Evolutionary conservation across 108 stramenopile species (phyloP), one percentile per base, ranked within the genome.

Genomic region (Skeletonema potamos): DNA sequence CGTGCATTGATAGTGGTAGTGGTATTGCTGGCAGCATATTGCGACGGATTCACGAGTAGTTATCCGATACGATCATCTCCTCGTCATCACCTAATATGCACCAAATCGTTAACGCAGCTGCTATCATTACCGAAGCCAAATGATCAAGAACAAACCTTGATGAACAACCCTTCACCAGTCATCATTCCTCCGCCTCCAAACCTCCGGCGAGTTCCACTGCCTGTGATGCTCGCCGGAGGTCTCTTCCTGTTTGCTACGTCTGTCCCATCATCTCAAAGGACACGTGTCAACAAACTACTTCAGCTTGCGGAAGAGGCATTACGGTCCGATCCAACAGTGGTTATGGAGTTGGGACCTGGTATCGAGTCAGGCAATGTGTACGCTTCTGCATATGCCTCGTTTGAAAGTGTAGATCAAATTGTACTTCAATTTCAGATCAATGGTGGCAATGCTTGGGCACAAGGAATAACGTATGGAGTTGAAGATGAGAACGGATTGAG

Each of bases 401-500:
- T 18, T 4, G 33, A 43, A 6, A 32, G n/a, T 37, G 58, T 46
- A 33, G 58, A 59, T 46, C 58, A 46, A 18, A 37, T 59, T 59
- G 58, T 46, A 17, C 58, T 59, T 1, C 58, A 59, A 18, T 59
- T 59, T 59, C 58, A 59, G 34, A 59, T 59, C 17, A 59, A 59
- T 18, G 58, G 58, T 4, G 58, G 58, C 17, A 59, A 59, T 33
- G 58, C 58, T 2, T 59, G 58, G 58, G 58, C 58, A 7, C 58
- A 59, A 17, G 58, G 58, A 17, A 46, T 59, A 5, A 18, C 33
- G 6, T 59, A 59, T 46, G 58, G 58, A 18, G 6, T 46, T 17
- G n/a, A 46, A 46, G 58, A 59, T 17, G 43, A 46, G n/a, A 59
- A 33, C 7, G 58, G 58, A 11, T 4, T 59, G 58, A 59, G 34